A percentile compares a stretch with the other conserved stretches of the same genome.
Conservation (phyloP, 2,329 filamentous ascomycete genomes). For the Xylariales sp. region DNA sequence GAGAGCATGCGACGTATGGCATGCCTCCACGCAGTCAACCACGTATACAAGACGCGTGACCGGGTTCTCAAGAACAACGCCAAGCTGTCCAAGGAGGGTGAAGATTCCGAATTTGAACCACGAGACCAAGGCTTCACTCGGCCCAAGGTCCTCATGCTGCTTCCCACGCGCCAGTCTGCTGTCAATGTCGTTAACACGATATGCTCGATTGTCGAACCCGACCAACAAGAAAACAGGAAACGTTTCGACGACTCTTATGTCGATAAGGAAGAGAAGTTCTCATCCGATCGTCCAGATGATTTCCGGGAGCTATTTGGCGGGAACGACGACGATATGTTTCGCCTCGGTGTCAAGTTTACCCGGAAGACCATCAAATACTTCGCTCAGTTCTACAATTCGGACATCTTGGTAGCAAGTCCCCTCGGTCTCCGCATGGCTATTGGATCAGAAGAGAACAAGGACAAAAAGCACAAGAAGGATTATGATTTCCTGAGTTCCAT, state of each 20-base stretch:
- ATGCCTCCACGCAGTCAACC: constrained; percentile 84
- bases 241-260: constrained; percentile 83
- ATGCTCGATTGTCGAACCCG: constrained; percentile 69
- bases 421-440: constrained; percentile 88
- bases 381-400: constrained; percentile 91
- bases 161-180: constrained; percentile 85
- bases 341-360: constrained; percentile 93
- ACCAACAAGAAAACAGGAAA: constrained; percentile 93
- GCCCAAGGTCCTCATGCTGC: constrained; percentile 85
- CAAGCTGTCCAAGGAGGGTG: constrained; percentile 64
- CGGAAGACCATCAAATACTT: constrained; percentile 95
- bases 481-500: constrained; percentile 92
- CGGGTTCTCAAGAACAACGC: constrained; percentile 89
- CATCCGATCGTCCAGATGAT: constrained; percentile 74
- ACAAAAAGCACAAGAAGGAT: constrained; percentile 58
- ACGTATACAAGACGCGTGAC: constrained; percentile 91
- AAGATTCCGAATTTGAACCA: constrained; percentile 64
- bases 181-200: constrained; percentile 75
- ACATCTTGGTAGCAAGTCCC: constrained; percentile 89
- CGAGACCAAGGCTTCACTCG: constrained; percentile 94
- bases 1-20: constrained; percentile 64
- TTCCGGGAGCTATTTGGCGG: constrained; percentile 87
- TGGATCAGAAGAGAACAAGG: constrained; percentile 65
- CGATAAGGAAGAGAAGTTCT: constrained; percentile 63
- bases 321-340: constrained; percentile 97